Evolutionary conservation across 805 yeast species (phyloP).

Genomic region (Nakazawaea siamensis): DNA sequence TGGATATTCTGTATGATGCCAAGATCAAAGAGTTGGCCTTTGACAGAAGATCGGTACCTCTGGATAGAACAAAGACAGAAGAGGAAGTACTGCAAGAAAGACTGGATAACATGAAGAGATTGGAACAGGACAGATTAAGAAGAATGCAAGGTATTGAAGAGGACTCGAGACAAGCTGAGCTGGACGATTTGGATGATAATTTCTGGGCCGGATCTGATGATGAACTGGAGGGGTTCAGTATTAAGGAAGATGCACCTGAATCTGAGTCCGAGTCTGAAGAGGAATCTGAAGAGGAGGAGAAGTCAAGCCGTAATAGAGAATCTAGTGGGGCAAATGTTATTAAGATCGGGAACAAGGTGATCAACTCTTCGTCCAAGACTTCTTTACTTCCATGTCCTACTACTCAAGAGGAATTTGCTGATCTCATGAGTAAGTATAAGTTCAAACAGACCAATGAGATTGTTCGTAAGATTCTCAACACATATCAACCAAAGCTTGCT

Average conservation of each 20-base stretch:
- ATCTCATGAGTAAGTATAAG: conserved; percentile 23
- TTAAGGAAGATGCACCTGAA: conserved; percentile 26
- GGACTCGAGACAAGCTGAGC: conserved; percentile 40
- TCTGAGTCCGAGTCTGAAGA: conserved; percentile 14
- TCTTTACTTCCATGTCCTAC: conserved; percentile 36
- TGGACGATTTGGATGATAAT: conserved; percentile 61
- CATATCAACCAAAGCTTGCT: conserved; percentile 69
- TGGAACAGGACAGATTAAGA: conserved; percentile 60
- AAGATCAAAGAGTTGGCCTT: conserved; percentile 58
- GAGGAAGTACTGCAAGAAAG: conserved; percentile 60
- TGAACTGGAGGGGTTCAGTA: conserved; percentile 34
- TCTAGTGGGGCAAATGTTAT: conserved; percentile 16
- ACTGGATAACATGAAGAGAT: conserved; percentile 46
- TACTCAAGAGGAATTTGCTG: conserved; percentile 33
- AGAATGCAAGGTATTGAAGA: conserved; percentile 64
- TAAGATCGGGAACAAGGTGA: conserved; percentile 24
- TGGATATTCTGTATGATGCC: conserved; percentile 48
- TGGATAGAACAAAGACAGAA: conserved; percentile 72
- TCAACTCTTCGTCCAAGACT: conserved; percentile 13
- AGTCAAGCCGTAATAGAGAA: background rate
- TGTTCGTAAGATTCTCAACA: conserved; percentile 47
- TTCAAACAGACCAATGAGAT: conserved; percentile 35
- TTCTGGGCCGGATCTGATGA: conserved; percentile 51
- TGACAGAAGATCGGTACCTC: conserved; percentile 73
- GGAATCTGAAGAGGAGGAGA: conserved; percentile 1